Base-by-base conservation (phyloP, 106 monocot species). In the Acorus calamus region DNA sequence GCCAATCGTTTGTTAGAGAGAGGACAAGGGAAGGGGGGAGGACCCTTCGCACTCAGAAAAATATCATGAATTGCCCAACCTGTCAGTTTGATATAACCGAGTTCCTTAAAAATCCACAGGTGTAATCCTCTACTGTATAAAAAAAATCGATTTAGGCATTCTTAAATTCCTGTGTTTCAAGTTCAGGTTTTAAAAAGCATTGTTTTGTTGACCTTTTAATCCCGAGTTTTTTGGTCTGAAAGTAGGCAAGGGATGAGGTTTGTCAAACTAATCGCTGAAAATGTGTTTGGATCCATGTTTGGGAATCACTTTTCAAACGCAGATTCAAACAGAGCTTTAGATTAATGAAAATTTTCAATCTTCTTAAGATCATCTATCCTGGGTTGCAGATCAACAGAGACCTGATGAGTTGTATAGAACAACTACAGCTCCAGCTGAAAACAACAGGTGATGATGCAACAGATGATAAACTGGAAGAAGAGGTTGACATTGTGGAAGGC, bases 51-150 rank as follows among this genome's bases (percentile, higher is more conserved):
- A 74, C 96, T 2, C 87, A 85, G 55, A 96, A 91, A 63, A 86
- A 87, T 57, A 61, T 71, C 46, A 91, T 81, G 69, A 85, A 83
- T 55, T 96, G 96, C 57, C 96, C 96, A 43, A 71, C 66, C 4
- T 96, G 96, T 52, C 83, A 84, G 9, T 79, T 57, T 66, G 96
- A 98, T 55, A 90, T 98, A 7, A 79, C 87, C 42, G 96, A 98
- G 7, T 98, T 80, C 50, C 58, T 98, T 5, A 70, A 91, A 63
- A 83, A 83, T 56, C 91, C 96, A 0, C 82, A 88, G 75, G 96
- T 88, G 57, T 47, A n/a, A 46, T n/a, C n/a, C 10, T 9, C 11
- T 61, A 4, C 46, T 11, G 14, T 8, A 0, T n/a, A 0, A 28
- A 28, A 28, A 28, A 28, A 28, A 28, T 28, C 1, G 28, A 28